Base-by-base conservation (phyloP, 306 rosid species). In the Malus sylvestris region DNA sequence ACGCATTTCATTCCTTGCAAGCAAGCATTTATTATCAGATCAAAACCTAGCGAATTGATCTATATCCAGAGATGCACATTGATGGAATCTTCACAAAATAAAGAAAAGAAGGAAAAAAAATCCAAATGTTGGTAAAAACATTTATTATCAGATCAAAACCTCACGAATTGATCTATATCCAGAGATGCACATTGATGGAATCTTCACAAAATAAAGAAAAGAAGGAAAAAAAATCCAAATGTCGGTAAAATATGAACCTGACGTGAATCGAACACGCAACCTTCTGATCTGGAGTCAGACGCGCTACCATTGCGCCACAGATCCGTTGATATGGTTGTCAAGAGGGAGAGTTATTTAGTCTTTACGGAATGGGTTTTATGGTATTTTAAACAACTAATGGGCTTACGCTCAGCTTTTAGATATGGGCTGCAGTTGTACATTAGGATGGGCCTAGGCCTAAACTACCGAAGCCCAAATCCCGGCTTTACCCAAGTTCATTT, bases 241-340 rank as follows among this genome's bases (percentile, higher is more conserved):
- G 25, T 23, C 1, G 35, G 10, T 2, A 12, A 62, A 25, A 10
- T 5, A 0, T 74, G 78, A 74, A 74, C 70, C 78, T 29, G 78
- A 74, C 70, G 78, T 74, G 70, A 74, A 74, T 74, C 78, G 78
- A 74, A 74, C 78, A 74, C 70, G 78, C 78, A 74, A 74, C 78
- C 78, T 74, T 74, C 78, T 74, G 83, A 79, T 73, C 83, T 79
- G 83, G 83, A 79, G 83, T 79, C 83, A 79, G 83, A 79, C 78
- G 83, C 78, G 78, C 78, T 74, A 74, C 78, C 78, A 74, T 74
- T 74, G 78, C 78, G 78, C 78, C 78, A 74, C 78, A 29, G 78
- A 74, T 74, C 78, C 78, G 4, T 35, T 57, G 22, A 27, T 55
- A 3, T 0, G 4, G 2, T 4, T 22, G 3, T 3, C 12, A 3